phyloP scores from a whole-genome alignment of 2,329 filamentous ascomycete genomes.

The Ustilaginoidea virens region DNA sequence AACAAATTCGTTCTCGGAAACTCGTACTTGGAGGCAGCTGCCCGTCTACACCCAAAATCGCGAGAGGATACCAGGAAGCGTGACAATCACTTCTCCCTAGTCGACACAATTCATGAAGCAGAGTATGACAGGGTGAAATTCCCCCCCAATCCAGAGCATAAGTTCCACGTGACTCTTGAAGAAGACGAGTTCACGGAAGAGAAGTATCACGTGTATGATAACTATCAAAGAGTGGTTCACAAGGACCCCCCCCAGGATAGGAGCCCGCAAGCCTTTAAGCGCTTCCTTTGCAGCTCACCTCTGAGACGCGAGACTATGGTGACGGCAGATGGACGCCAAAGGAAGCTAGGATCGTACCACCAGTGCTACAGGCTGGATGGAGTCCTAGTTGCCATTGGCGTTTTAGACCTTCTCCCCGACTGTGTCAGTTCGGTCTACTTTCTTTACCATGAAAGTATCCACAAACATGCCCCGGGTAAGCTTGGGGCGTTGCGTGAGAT shows the following conservation, averaged over 20 bases:
- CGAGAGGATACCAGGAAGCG: slow-evolving; percentile 49
- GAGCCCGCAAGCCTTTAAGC: slow-evolving; percentile 44
- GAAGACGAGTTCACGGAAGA: slow-evolving; percentile 56
- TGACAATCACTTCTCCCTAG: slow-evolving; percentile 51
- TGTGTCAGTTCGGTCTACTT: slow-evolving; percentile 75
- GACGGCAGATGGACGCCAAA: slow-evolving; percentile 32
- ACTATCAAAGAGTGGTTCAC: slow-evolving; percentile 64
- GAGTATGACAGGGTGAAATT: slow-evolving; percentile 39
- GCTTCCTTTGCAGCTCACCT: slow-evolving; percentile 62
- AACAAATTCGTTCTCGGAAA: slow-evolving; percentile 57
- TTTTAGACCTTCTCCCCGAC: slow-evolving; percentile 62
- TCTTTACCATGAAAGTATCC: slow-evolving; percentile 62
- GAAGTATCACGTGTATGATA: slow-evolving; percentile 56
- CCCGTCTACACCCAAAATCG: slow-evolving; percentile 48
- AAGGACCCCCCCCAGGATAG: slow-evolving; percentile 47
- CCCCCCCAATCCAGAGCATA: slow-evolving; percentile 50
- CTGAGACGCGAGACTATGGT: slow-evolving; percentile 31
- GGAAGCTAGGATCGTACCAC: slow-evolving; percentile 57
- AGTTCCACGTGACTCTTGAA: slow-evolving; percentile 55
- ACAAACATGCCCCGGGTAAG: slow-evolving; percentile 57
- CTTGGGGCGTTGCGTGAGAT: slow-evolving; percentile 62
- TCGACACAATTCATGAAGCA: slow-evolving; percentile 52
- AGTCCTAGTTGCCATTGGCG: slow-evolving; percentile 57
- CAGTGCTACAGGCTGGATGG: slow-evolving; percentile 72
- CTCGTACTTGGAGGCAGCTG: slow-evolving; percentile 46